Conservation (phyloP, 2,329 filamentous ascomycete species). For the Rutstroemia sp. region DNA sequence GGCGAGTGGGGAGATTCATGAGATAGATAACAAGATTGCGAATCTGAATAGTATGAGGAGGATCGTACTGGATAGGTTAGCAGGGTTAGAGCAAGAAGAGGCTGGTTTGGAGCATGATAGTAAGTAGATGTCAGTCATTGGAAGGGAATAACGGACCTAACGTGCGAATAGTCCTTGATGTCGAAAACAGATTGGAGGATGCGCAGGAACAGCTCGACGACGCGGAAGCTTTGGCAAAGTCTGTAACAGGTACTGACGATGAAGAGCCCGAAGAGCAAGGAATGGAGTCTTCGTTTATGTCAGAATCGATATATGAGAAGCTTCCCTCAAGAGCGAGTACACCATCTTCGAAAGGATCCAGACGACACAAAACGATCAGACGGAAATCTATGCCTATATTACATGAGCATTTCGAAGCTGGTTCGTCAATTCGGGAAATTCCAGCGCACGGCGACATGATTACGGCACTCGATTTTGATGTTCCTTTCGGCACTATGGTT, state of each 20-base stretch:
- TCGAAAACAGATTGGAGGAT: slow-evolving; percentile 54
- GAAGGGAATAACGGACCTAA: slow-evolving; percentile 9
- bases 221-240: slow-evolving; percentile 46
- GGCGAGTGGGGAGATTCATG: slow-evolving; percentile 90
- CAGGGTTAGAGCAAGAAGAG: slow-evolving; percentile 84
- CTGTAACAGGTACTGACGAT: slow-evolving; percentile 45
- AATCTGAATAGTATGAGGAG: slow-evolving; percentile 90
- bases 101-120: slow-evolving; percentile 81
- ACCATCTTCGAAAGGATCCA: slow-evolving; percentile 38
- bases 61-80: slow-evolving; percentile 82
- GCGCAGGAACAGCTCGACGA: slow-evolving; percentile 53
- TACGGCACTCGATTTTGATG: slow-evolving; percentile 90
- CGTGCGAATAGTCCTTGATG: slow-evolving; percentile 46
- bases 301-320: slow-evolving; percentile 94
- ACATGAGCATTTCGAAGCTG: slow-evolving; percentile 90
- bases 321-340: slow-evolving; percentile 52
- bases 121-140: slow-evolving; percentile 36
- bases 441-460: slow-evolving; percentile 83
- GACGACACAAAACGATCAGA: slow-evolving; percentile 50
- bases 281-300: slow-evolving; percentile 72
- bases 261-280: slow-evolving; percentile 36
- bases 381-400: slow-evolving; percentile 88
- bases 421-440: slow-evolving; percentile 80
- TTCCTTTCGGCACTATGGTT: slow-evolving; percentile 93
- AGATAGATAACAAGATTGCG: slow-evolving; percentile 94